A percentile compares a stretch with the other conserved stretches of the same genome.
Conservation (phyloP, 345 rosid species). For the Syzygium grande region DNA sequence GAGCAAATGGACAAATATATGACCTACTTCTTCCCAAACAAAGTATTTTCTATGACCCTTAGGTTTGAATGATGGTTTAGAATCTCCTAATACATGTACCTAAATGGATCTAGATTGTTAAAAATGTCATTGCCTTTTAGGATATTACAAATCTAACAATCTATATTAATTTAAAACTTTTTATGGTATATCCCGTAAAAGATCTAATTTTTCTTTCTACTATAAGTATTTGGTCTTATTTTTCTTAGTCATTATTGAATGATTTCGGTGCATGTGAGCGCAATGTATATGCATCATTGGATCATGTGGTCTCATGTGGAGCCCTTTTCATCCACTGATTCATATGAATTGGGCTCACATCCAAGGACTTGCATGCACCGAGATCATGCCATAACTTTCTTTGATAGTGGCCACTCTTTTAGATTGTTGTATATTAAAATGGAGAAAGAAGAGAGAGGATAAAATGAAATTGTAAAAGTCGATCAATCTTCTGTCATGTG, state of each 20-base stretch:
- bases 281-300: neutral
- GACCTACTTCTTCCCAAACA: neutral
- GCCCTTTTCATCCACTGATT: neutral
- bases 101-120: neutral
- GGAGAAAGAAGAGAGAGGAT: no score
- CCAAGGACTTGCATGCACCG: no score
- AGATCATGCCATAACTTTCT: no score
- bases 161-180: no score
- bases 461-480: no score
- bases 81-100: neutral
- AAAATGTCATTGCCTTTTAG: neutral
- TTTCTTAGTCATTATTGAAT: neutral
- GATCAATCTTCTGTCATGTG: no score
- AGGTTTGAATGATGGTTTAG: neutral
- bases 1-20: neutral
- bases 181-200: neutral
- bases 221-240: neutral
- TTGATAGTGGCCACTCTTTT: no score
- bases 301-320: neutral
- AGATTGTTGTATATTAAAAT: no score
- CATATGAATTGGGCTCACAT: neutral
- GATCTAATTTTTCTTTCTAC: neutral
- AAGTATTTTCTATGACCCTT: neutral
- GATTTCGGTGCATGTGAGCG: neutral
- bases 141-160: neutral